Percentiles rank a stretch among this genome's conserved stretches.
phyloP scores from a whole-genome alignment of 805 yeast species.

The Hanseniaspora meyeri region DNA sequence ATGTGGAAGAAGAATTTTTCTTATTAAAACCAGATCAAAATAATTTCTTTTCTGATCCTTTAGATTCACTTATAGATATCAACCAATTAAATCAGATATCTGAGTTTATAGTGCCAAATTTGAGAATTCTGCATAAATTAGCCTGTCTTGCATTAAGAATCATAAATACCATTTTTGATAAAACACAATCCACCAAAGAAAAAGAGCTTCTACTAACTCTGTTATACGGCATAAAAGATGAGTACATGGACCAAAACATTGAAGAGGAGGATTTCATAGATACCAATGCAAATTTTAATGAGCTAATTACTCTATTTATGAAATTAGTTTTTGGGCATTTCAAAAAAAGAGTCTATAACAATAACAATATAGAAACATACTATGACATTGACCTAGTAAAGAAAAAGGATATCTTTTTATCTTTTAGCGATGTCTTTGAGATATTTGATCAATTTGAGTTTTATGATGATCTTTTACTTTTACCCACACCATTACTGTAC shows the following conservation, averaged over 20 bases:
- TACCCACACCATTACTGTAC: conserved; percentile 10
- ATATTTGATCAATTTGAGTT: conserved; percentile 4
- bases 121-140: conserved; percentile 9
- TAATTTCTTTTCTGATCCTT: conserved; percentile 2
- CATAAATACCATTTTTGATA: conserved; percentile 8
- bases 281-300: neutral
- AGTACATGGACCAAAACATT: neutral
- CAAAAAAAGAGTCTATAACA: conserved; percentile 6
- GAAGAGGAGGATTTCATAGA: neutral
- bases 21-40: neutral
- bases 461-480: conserved; percentile 6
- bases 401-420: conserved; percentile 9
- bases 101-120: conserved; percentile 8
- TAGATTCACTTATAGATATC: neutral
- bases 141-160: conserved; percentile 4
- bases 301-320: neutral
- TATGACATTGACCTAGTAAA: neutral
- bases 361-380: neutral
- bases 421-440: conserved; percentile 10
- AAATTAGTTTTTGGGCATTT: conserved; percentile 8
- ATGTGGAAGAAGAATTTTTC: neutral
- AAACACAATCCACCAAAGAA: neutral
- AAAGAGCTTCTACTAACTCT: conserved; percentile 2
- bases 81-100: conserved; percentile 1
- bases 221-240: conserved; percentile 11